Evolutionary conservation across 257 asterid genomes (phyloP).

Genomic region (Plantago ovata): DNA sequence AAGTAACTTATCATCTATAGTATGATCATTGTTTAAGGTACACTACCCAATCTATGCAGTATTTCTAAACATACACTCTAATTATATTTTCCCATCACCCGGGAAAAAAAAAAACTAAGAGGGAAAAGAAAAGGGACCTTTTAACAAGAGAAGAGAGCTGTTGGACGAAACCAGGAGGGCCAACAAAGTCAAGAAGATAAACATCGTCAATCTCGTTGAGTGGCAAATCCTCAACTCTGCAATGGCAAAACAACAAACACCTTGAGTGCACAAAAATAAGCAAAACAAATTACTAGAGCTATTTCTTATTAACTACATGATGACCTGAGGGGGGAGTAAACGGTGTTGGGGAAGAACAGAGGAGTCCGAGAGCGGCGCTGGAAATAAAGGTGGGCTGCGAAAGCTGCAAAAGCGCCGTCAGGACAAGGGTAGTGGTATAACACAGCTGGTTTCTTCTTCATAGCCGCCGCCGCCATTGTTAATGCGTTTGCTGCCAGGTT

Average conservation of each 20-base stretch:
- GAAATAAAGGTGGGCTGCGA: conserved; percentile 87
- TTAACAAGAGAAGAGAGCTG: conserved; percentile 55
- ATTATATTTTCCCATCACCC: too few species aligned
- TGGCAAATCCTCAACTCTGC: conserved; percentile 75
- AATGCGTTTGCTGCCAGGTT: too few species aligned
- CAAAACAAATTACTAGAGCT: too few species aligned
- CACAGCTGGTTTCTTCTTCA: conserved; percentile 55
- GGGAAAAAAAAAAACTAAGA: too few species aligned
- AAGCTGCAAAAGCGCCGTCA: conserved; percentile 90
- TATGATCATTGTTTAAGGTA: too few species aligned
- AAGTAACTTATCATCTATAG: too few species aligned
- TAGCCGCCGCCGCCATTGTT: too few species aligned
- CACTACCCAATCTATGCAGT: too few species aligned
- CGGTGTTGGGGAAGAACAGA: conserved; percentile 77
- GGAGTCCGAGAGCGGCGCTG: conserved; percentile 36
- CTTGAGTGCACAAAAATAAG: conserved; percentile 4
- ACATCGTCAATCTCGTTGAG: conserved; percentile 50
- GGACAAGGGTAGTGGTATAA: conserved; percentile 91
- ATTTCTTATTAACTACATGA: too few species aligned
- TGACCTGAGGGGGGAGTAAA: conserved; percentile 72
- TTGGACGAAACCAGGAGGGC: conserved; percentile 72
- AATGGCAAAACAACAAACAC: conserved; percentile 17
- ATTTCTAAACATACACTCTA: too few species aligned
- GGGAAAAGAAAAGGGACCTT: conserved; percentile 23
- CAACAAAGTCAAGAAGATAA: conserved; percentile 92